Base-by-base conservation (phyloP, 345 rosid species). In the Citrus inodora region DNA sequence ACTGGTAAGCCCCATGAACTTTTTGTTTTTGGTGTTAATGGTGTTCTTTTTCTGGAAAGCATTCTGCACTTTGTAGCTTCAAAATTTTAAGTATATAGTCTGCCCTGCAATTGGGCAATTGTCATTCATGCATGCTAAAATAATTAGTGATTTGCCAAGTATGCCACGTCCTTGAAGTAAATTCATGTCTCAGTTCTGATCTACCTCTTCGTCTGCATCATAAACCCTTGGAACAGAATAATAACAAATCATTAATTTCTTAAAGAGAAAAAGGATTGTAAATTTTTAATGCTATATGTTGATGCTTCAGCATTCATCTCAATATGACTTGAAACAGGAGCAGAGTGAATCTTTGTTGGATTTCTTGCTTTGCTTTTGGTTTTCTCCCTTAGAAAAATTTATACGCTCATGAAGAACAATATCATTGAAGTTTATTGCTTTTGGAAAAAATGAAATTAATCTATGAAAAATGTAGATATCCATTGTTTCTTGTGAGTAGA, bases 1-100 rank as follows among this genome's bases (percentile, higher is more conserved):
- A 84, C 92, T 75, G 87, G 98, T 92, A 84, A 85, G 89, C 75
- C 51, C 24, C 73, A n/a, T 53, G 35, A 60, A 35, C 65, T 27
- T 77, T 59, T 70, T n/a, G 40, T 59, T 40, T 37, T 63, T 25
- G 10, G 67, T 56, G n/a, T 60, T 79, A 21, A 5, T 78, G 64
- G 33, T 30, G 24, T 46, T 63, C 73, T n/a, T 19, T n/a, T 25
- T 22, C 19, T 9, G 13, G 70, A n/a, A 53, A 76, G 51, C 25
- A 48, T 67, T 77, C 35, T n/a, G 2, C 24, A 48, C 11, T 58
- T 38, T 30, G 7, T 71, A 56, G 68, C 38, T 17, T 24, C 46
- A 6, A 37, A 58, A 28, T 69, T 11, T 27, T 9, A 0, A 48
- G 30, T 42, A 2, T 42, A 30, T 32, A 42, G 11, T 30, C 10